Percentiles rank a stretch among this genome's conserved stretches.
phyloP scores from a whole-genome alignment of 208 protist genomes.

The Leishmania mexicana region DNA sequence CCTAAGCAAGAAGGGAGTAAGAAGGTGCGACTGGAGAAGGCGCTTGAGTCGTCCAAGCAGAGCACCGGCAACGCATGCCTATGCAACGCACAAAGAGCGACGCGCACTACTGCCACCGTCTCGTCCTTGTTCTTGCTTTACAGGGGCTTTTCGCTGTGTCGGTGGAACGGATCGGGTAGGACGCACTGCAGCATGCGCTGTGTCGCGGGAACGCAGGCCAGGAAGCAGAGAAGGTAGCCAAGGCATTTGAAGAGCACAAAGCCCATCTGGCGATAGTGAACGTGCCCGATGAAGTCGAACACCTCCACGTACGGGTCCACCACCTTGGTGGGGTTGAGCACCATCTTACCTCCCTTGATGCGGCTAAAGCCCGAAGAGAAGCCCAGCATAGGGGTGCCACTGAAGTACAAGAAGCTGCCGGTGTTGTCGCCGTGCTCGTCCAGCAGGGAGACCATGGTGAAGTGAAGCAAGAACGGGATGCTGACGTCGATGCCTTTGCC shows the following conservation, averaged over 20 bases:
- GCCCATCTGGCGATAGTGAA: conserved; percentile 79
- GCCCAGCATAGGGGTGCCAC: conserved; percentile 79
- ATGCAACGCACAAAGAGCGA: background rate
- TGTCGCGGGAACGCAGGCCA: conserved; percentile 75
- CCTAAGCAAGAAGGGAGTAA: background rate
- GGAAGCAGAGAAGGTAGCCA: conserved; percentile 54
- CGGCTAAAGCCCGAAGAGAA: conserved; percentile 69
- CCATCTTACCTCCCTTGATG: conserved; percentile 66
- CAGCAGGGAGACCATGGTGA: conserved; percentile 81
- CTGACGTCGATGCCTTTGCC: conserved; percentile 82
- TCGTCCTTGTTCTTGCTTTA: conserved; percentile 7
- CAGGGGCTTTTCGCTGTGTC: conserved; percentile 59
- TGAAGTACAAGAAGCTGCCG: conserved; percentile 84
- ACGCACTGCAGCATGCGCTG: conserved; percentile 66
- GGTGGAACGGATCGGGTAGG: conserved; percentile 73
- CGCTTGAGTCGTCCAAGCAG: background rate
- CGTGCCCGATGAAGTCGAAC: conserved; percentile 70
- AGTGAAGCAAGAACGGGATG: conserved; percentile 81
- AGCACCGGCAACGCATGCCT: background rate
- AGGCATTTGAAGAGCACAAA: conserved; percentile 77
- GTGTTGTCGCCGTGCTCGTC: conserved; percentile 84
- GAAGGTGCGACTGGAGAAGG: background rate
- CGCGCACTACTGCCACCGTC: background rate
- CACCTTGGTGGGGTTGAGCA: conserved; percentile 68
- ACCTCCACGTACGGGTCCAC: conserved; percentile 70